Conservation (phyloP, 192 early-diverging fungal genomes). For the Coemansia javaensis region DNA sequence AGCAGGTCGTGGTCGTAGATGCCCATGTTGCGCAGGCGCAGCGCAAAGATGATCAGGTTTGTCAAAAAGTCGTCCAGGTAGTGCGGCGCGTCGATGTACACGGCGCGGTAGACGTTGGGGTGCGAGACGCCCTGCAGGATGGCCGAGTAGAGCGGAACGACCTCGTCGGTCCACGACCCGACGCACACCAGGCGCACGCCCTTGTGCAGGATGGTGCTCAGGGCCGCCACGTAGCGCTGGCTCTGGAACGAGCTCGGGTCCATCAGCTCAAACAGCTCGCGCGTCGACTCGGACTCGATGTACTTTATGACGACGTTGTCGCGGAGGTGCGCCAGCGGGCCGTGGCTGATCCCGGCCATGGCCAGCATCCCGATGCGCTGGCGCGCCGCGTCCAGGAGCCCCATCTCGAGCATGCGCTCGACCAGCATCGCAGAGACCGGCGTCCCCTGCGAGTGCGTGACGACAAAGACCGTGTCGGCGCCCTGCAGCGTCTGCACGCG, state of each 20-base stretch:
- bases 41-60: conserved; percentile 78
- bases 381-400: conserved; percentile 57
- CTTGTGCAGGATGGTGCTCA: conserved; percentile 59
- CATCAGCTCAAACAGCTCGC: conserved; percentile 94
- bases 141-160: conserved; percentile 85
- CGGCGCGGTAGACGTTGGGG: conserved; percentile 80
- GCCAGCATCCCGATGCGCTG: conserved; percentile 77
- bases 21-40: conserved; percentile 83
- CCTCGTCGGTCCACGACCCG: conserved; percentile 93
- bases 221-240: conserved; percentile 64
- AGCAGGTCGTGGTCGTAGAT: conserved; percentile 82
- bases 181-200: conserved; percentile 75
- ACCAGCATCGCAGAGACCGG: conserved; percentile 80
- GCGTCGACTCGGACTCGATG: conserved; percentile 83
- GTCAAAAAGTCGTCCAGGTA: conserved; percentile 83
- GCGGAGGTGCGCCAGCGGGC: conserved; percentile 78
- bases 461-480: conserved; percentile 75
- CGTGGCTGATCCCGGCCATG: conserved; percentile 92
- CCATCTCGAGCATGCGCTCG: conserved; percentile 65
- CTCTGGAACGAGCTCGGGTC: conserved; percentile 67
- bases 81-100: conserved; percentile 83
- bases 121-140: conserved; percentile 64
- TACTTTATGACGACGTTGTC: conserved; percentile 81
- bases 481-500: conserved; percentile 25
- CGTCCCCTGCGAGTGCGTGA: conserved; percentile 92